phyloP scores from a whole-genome alignment of 768 basidiomycete genomes.

The Neoboletus brunneissimus region DNA sequence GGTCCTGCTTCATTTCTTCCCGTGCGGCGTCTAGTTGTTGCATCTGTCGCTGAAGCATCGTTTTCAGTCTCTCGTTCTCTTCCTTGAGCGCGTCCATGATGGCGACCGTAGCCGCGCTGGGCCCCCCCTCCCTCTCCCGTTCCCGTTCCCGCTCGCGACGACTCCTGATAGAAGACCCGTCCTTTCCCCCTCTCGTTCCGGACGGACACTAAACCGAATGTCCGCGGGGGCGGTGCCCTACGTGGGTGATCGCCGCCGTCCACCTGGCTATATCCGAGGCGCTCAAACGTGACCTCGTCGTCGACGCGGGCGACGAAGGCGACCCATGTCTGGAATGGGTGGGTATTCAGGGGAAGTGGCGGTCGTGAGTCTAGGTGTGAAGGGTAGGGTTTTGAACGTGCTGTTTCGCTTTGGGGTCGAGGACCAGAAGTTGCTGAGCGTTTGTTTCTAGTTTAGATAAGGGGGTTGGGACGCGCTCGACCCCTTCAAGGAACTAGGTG shows the following conservation, averaged over 20 bases:
- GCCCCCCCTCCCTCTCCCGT: constrained; percentile 17
- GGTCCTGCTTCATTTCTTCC: constrained; percentile 15
- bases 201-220: constrained; percentile 7
- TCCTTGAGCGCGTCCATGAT: constrained; percentile 16
- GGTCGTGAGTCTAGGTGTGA: constrained; percentile 24
- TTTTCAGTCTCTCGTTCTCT: constrained; percentile 25
- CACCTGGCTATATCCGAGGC: constrained; percentile 22
- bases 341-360: constrained; percentile 10
- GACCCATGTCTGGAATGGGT: not conserved
- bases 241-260: constrained; percentile 2
- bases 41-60: constrained; percentile 15
- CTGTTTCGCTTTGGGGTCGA: constrained; percentile 19
- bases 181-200: constrained; percentile 14
- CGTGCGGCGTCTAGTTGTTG: constrained; percentile 10
- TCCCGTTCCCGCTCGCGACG: constrained; percentile 21
- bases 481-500: too few species aligned
- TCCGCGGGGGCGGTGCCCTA: constrained; percentile 3
- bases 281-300: constrained; percentile 17
- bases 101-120: not conserved
- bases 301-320: constrained; percentile 16
- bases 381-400: constrained; percentile 18
- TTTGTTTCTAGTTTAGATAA: not conserved
- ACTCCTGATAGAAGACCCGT: constrained; percentile 8
- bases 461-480: not conserved
- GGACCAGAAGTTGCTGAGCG: constrained; percentile 6